Percentiles rank a stretch among this genome's conserved stretches.
Conservation (phyloP, 768 basidiomycete species). For the Hericium rajendrae region DNA sequence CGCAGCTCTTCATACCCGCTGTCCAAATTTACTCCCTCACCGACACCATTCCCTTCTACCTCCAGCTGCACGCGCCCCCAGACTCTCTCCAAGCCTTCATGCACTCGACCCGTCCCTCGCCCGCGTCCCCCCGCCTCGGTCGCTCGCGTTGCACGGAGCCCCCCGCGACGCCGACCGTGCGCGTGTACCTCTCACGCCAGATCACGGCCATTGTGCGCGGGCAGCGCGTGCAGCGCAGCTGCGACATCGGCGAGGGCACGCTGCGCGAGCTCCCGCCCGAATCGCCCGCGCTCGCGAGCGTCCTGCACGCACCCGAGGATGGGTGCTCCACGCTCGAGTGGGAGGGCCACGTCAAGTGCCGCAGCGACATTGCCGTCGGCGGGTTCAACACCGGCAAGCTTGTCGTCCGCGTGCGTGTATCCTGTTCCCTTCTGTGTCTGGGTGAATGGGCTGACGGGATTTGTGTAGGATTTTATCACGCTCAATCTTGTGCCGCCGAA, state of each 20-base stretch:
- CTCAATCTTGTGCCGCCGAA: slow-evolving; percentile 33
- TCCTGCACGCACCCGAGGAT: slow-evolving; percentile 13
- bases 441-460: no score
- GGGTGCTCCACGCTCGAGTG: slow-evolving; percentile 43
- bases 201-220: slow-evolving; percentile 27
- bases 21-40: slow-evolving; percentile 42
- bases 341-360: slow-evolving; percentile 41
- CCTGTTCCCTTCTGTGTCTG: no score
- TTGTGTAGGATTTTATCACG: slow-evolving; percentile 45
- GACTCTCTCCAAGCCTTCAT: slow-evolving; percentile 39
- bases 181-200: slow-evolving; percentile 47
- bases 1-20: slow-evolving; percentile 51
- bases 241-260: slow-evolving; percentile 38
- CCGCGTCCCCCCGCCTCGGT: slow-evolving; percentile 3
- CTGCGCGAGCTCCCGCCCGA: slow-evolving; percentile 36
- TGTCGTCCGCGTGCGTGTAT: slow-evolving; percentile 37
- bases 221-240: slow-evolving; percentile 29
- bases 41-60: slow-evolving; percentile 54
- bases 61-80: slow-evolving; percentile 45
- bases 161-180: slow-evolving; percentile 22
- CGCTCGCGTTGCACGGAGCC: slow-evolving; percentile 10
- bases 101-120: slow-evolving; percentile 10
- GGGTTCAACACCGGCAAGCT: slow-evolving; percentile 39
- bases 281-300: slow-evolving; percentile 15
- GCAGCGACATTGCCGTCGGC: slow-evolving; percentile 30